Evolutionary conservation across 768 basidiomycete genomes (phyloP), one percentile per base, ranked within the genome.

Genomic region (Fomitopsis serialis): DNA sequence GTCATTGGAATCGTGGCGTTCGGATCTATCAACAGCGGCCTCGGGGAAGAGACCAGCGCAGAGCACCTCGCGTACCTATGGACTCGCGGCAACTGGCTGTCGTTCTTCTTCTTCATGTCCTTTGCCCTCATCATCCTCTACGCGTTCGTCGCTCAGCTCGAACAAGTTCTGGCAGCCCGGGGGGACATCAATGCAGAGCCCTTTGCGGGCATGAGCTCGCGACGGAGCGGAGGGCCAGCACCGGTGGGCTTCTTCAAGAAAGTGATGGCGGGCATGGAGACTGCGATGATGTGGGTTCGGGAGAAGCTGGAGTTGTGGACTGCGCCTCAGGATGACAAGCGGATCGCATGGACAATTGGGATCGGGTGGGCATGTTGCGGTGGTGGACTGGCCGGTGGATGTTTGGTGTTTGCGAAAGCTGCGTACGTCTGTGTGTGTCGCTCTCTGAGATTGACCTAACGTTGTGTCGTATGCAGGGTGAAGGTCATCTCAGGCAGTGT

Each of bases 281-380:
- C 65, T 15, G 49, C 72, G 7, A 81, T 88, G 69, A 62, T 69
- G 24, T 76, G 79, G 72, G 63, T 87, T 34, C 78, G 76, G 23
- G 79, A 83, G 56, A 75, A 76, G 62, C 70, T 94, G 47, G 92
- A 95, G 63, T 60, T 67, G 1, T 88, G 89, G 85, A 87, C 86
- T 8, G 84, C 80, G 25, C 76, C 85, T 12, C 88, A 86, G 63
- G 87, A 87, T 63, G 95, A 98, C 64, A 87, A 81, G 60, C 84
- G 85, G 50, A 74, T 98, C 40, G 87, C 87, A 7, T 97, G 93
- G 91, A 85, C 89, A 24, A 76, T 95, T 43, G 95, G 94, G 13
- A 92, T 98, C 47, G 87, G 86, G 1, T 98, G 95, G 96, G 89
- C 92, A 2, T 93, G 93, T 57, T 84, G 85, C 51, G 94, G 95